These are phyloP conservation scores for Adansonia gregorii DNA, from an alignment of 441 rosid genomes.

Conservation along the genomic window DNA sequence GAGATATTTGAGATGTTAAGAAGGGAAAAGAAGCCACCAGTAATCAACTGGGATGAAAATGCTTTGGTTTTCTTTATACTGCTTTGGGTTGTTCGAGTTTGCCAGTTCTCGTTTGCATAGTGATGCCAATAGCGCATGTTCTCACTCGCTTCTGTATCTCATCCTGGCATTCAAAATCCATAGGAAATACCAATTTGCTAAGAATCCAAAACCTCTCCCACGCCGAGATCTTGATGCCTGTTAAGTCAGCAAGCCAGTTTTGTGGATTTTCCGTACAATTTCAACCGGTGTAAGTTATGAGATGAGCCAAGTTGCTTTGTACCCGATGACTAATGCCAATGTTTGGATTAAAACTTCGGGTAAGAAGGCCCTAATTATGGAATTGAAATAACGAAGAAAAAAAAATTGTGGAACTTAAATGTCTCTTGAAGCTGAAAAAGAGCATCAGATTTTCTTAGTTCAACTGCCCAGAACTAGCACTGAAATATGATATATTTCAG, in stretches of 20 bases:
- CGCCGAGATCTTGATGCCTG: conserved; percentile 95
- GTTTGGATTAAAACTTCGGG: not conserved
- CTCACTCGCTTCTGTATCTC: conserved; percentile 28
- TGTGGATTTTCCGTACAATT: conserved; percentile 31
- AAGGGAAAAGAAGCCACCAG: conserved; percentile 86
- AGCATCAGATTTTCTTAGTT: too few relatives aligned
- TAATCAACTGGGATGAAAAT: conserved; percentile 37
- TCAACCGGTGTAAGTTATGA: conserved; percentile 25
- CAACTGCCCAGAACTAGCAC: too few relatives aligned
- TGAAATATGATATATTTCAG: too few relatives aligned
- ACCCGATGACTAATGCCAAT: not conserved
- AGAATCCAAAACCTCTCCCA: conserved; percentile 81
- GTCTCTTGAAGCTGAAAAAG: not conserved
- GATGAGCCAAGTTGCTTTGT: not conserved
- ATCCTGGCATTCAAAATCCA: conserved; percentile 83
- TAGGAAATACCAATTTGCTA: conserved; percentile 15
- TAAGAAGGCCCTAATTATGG: not conserved
- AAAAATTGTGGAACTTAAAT: not conserved
- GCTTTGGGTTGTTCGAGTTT: not conserved
- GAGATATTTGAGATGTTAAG: conserved; percentile 86
- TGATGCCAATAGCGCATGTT: not conserved
- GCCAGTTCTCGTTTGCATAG: not conserved
- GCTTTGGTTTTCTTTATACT: not conserved
- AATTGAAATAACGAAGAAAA: not conserved
- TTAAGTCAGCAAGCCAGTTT: conserved; percentile 41